Evolutionary conservation across 2,329 filamentous ascomycete species (phyloP).

Genomic region (Pyricularia sp.): DNA sequence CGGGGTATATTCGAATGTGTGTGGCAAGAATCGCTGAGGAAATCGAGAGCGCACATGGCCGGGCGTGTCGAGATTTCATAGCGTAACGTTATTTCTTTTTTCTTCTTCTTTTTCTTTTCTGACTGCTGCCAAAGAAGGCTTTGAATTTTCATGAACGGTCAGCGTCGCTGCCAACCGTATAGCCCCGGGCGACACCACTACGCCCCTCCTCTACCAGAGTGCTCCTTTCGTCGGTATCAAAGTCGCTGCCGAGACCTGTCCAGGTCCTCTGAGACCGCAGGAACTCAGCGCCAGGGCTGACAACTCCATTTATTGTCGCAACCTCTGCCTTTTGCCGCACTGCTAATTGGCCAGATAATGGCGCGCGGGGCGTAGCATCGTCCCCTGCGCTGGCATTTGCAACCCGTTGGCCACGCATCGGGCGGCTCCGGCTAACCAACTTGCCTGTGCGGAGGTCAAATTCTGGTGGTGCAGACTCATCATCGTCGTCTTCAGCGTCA

Average conservation of each 20-base stretch:
- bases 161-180: constrained; percentile 54
- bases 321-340: constrained; percentile 50
- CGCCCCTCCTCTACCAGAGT: constrained; percentile 73
- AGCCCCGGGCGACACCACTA: constrained; percentile 78
- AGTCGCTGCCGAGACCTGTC: constrained; percentile 85
- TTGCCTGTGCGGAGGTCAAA: constrained; percentile 84
- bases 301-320: constrained; percentile 67
- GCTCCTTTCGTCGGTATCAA: constrained; percentile 40
- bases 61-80: background rate
- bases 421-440: constrained; percentile 66
- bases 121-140: background rate
- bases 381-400: constrained; percentile 9
- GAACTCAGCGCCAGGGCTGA: constrained; percentile 87
- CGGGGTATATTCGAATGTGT: background rate
- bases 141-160: constrained; percentile 18
- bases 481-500: constrained; percentile 24
- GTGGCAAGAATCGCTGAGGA: background rate
- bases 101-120: background rate
- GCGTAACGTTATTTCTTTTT: background rate
- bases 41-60: background rate
- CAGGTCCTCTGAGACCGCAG: constrained; percentile 73
- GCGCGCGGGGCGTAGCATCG: constrained; percentile 7
- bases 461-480: constrained; percentile 71
- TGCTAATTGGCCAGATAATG: constrained; percentile 39
- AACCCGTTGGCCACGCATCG: constrained; percentile 39